Base-by-base conservation (phyloP, 345 rosid genomes). In the Rhodamnia argentea region DNA sequence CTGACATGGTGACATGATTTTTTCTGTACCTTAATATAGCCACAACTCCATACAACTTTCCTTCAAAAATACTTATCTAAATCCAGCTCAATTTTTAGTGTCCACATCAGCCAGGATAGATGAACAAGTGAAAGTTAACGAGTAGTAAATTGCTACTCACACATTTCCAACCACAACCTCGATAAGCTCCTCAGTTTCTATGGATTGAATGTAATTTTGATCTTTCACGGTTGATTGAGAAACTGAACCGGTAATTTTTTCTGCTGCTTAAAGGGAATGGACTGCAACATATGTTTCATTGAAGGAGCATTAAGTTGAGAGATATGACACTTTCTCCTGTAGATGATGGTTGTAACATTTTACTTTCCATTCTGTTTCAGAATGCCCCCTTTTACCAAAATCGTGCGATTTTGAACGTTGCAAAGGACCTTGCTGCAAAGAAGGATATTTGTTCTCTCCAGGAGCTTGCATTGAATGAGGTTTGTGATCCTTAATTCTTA, bases 401-500 rank as follows among this genome's bases (percentile, higher is more conserved):
- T 81, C 96, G 96, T 56, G 84, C 74, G 29, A 83, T 92, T 85
- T 59, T 93, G 90, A 91, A 87, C 86, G 86, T 93, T 87, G 97
- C 94, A 84, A 95, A 87, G 86, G 93, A 90, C 13, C 92, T 94
- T 86, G 96, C 98, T 90, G 87, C 90, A 23, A 89, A 90, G 86
- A 94, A 91, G 90, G 90, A 96, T 83, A 83, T 95, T 44, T 54
- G 83, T 27, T 93, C 93, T 87, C 95, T 96, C 42, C 90, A 91
- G 90, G 92, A 93, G 18, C 92, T 94, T 40, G 85, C 91, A 2
- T 86, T 84, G 15, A 83, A 86, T 23, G 95, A 93, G 97, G 95
- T 96, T 83, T 84, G 92, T 52, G 86, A 52, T 42, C 85, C 55
- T 13, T 40, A 40, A 56, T 60, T 64, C 40, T 53, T 15, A 52